Evolutionary conservation across 2,329 filamentous ascomycete species (phyloP).

Genomic region (Thermomyces lanuginosus): DNA sequence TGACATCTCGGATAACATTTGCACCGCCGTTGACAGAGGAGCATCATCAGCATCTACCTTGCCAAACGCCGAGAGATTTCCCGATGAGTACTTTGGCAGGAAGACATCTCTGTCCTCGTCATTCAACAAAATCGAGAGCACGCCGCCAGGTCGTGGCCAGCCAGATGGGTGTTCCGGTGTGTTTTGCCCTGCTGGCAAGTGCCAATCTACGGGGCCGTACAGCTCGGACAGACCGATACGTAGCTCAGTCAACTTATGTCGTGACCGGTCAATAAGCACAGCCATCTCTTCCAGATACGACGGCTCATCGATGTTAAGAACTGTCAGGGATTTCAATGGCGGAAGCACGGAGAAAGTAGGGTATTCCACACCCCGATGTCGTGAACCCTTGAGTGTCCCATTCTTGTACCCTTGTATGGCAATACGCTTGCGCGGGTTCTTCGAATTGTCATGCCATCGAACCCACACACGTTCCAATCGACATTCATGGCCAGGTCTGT

Average conservation of each 20-base stretch:
- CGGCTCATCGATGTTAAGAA: constrained; percentile 69
- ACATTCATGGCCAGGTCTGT: constrained; percentile 44
- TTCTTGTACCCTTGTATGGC: too few relatives aligned
- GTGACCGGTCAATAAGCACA: constrained; percentile 55
- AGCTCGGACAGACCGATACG: constrained; percentile 49
- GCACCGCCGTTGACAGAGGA: constrained; percentile 1
- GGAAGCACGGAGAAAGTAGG: constrained; percentile 67
- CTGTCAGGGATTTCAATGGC: constrained; percentile 55
- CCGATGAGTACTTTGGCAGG: neutral
- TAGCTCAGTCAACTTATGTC: constrained; percentile 50
- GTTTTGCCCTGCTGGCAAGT: constrained; percentile 11
- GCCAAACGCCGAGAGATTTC: neutral
- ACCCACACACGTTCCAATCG: constrained; percentile 63
- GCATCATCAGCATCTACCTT: neutral
- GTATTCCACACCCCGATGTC: constrained; percentile 50
- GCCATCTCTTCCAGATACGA: constrained; percentile 72
- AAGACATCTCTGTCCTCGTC: constrained; percentile 1
- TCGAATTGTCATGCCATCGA: constrained; percentile 63
- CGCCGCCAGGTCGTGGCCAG: constrained; percentile 20
- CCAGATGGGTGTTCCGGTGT: constrained; percentile 7
- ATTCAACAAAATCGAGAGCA: constrained; percentile 17
- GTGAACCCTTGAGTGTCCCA: too few relatives aligned
- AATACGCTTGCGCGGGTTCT: constrained; percentile 17
- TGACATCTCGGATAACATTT: constrained; percentile 3
- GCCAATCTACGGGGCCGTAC: constrained; percentile 16